Evolutionary conservation across 768 basidiomycete species (phyloP).

Genomic region (Austroboletus festivus): DNA sequence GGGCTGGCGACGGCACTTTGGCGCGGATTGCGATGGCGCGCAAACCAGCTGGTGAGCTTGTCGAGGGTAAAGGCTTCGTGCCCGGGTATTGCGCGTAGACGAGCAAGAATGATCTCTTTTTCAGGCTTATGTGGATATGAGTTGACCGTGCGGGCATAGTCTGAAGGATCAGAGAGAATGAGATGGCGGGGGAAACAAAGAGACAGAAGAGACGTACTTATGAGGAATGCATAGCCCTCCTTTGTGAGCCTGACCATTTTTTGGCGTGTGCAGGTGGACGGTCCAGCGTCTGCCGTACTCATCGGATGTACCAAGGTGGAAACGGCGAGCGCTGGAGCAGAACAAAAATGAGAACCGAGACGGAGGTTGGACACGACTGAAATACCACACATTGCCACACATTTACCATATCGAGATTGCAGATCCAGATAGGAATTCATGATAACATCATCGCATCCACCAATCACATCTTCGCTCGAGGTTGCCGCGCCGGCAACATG

Average conservation of each 20-base stretch:
- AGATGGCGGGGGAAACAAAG: background rate
- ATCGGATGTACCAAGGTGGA: no score
- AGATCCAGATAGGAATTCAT: constrained; percentile 16
- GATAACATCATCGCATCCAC: constrained; percentile 15
- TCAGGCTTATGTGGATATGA: constrained; percentile 12
- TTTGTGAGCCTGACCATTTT: constrained; percentile 2
- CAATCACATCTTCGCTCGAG: constrained; percentile 9
- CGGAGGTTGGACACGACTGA: background rate
- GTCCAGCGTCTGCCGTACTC: background rate
- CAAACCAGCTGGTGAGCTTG: constrained; percentile 21
- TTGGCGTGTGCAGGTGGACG: background rate
- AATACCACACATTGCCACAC: constrained; percentile 8
- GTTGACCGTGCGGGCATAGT: constrained; percentile 15
- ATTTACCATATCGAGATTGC: constrained; percentile 13
- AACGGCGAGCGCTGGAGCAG: no score
- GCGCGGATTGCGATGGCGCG: constrained; percentile 17
- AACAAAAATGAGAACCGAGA: no score
- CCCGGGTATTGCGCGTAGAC: constrained; percentile 19
- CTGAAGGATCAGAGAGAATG: constrained; percentile 1
- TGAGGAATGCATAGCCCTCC: constrained; percentile 3
- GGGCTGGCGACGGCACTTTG: background rate
- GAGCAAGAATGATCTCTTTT: constrained; percentile 13
- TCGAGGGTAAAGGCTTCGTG: constrained; percentile 17
- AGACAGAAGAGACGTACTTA: constrained; percentile 1
- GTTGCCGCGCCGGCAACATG: constrained; percentile 21